Evolutionary conservation across 805 yeast genomes (phyloP), one percentile per base, ranked within the genome.

Genomic region (Candida michaelii): DNA sequence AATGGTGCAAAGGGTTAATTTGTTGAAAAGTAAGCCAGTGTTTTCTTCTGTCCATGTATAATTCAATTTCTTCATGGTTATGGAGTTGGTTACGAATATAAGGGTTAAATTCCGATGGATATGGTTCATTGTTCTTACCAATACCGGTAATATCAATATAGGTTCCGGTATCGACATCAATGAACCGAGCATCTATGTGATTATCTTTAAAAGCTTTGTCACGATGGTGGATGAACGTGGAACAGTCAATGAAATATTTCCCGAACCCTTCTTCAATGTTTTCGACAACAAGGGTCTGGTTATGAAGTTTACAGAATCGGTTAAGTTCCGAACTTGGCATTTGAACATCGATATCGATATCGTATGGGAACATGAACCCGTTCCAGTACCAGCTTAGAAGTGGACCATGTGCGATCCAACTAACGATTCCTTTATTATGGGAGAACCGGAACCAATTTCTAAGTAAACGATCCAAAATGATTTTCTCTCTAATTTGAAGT

Each of bases 71-170:
- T 30, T 48, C 44, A 29, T 47, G 45, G 14, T 38, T 43, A 12
- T 54, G 21, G 12, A 53, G 47, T 29, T 56, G 54, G 17, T 43
- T 39, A 39, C 50, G 53, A 34, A 60, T 42, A 30, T 48, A 48
- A 10, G 50, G 52, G 32, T 54, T 52, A 21, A 39, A 48, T 24
- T 48, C 52, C 27, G 38, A 43, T 10, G 37, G 38, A 9, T 53
- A 56, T 3, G 48, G 40, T 27, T 52, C 58, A 15, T 50, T 45
- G 18, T 54, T 50, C 23, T 51, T 51, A n/a, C 59, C 59, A 16
- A 62, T 44, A 5, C 80, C 86, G 2, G 78, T 73, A 39, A 82
- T 66, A 50, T 81, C 85, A 40, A 81, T 66, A 51, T 78, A 82
- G 6, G 73, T 53, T 8, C 86, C 86, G 1, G 82, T 73, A 39